These are phyloP conservation scores for Coemansia sp. DNA, from an alignment of 192 early-diverging fungal species.

Conservation along the genomic window DNA sequence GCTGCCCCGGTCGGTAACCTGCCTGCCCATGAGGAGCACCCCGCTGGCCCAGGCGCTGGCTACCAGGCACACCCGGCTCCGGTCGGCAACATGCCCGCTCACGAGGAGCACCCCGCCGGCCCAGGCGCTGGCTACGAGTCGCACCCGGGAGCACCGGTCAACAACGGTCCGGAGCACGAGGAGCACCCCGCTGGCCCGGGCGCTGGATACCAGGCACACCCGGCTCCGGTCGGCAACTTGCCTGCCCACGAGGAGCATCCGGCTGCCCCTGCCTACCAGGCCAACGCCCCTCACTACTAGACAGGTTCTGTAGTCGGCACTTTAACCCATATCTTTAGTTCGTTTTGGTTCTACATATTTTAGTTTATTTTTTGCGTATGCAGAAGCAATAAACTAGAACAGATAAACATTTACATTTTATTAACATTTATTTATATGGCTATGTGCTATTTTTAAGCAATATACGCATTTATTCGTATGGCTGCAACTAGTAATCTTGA, in stretches of 20 bases:
- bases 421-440: no score
- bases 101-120: constrained; percentile 19
- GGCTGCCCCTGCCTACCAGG: constrained; percentile 13
- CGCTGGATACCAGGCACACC: neutral
- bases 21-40: constrained; percentile 21
- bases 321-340: neutral
- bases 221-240: neutral
- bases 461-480: no score
- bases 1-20: neutral
- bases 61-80: constrained; percentile 7
- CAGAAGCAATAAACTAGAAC: neutral
- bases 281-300: constrained; percentile 43
- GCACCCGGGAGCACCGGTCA: constrained; percentile 5
- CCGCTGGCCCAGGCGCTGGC: neutral
- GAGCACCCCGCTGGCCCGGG: constrained; percentile 1
- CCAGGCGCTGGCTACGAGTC: neutral
- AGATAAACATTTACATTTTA: neutral
- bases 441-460: no score
- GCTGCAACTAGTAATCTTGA: no score
- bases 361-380: neutral
- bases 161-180: constrained; percentile 8
- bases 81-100: constrained; percentile 1
- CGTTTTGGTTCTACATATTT: constrained; percentile 3
- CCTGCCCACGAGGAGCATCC: constrained; percentile 26
- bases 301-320: neutral